phyloP scores from a whole-genome alignment of 768 basidiomycete species.

The Tricholoma flavovirens region DNA sequence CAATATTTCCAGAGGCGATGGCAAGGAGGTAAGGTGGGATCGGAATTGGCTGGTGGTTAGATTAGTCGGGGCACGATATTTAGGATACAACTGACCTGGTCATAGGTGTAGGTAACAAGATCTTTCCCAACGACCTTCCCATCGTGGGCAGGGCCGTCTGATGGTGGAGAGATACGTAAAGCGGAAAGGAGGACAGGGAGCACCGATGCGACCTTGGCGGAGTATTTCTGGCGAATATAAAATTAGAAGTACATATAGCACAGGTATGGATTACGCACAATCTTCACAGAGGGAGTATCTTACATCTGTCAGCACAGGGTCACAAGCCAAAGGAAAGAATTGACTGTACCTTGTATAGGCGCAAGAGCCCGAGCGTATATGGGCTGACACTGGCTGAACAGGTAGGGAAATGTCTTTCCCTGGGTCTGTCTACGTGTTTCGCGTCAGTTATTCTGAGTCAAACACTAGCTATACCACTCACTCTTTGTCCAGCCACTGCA shows the following conservation, averaged over 20 bases:
- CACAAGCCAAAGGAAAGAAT: background rate
- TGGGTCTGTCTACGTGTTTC: slow-evolving; percentile 62
- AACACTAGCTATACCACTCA: slow-evolving; percentile 24
- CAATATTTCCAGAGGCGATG: slow-evolving; percentile 80
- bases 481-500: slow-evolving; percentile 88
- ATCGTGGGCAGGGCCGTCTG: slow-evolving; percentile 62
- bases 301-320: background rate
- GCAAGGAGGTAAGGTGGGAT: slow-evolving; percentile 94
- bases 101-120: slow-evolving; percentile 65
- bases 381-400: slow-evolving; percentile 93
- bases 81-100: slow-evolving; percentile 48
- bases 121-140: slow-evolving; percentile 75
- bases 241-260: background rate
- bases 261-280: slow-evolving; percentile 36
- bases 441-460: background rate
- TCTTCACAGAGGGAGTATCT: slow-evolving; percentile 88
- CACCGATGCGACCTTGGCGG: slow-evolving; percentile 69
- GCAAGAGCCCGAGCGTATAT: slow-evolving; percentile 79
- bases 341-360: slow-evolving; percentile 64
- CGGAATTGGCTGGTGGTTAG: slow-evolving; percentile 54
- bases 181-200: slow-evolving; percentile 87
- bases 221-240: slow-evolving; percentile 55
- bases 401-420: slow-evolving; percentile 76
- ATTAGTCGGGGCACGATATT: background rate
- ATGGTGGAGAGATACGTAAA: slow-evolving; percentile 68